These are phyloP conservation scores for Sclerotinia minor DNA, from an alignment of 2,329 filamentous ascomycete species.

Conservation along the genomic window DNA sequence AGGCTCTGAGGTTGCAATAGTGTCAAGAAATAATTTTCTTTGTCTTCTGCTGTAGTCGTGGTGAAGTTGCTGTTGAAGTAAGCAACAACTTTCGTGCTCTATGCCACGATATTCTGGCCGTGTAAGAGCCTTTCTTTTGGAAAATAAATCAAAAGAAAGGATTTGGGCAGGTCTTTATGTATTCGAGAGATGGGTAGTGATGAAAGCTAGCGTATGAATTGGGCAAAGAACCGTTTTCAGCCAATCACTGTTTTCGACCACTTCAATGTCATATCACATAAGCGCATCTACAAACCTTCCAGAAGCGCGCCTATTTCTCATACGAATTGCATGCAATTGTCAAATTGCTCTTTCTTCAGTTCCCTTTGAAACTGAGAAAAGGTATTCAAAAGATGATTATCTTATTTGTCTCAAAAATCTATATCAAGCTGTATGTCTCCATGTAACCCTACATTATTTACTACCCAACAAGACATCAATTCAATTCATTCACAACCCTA, in stretches of 20 bases:
- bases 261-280: constrained; percentile 22
- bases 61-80: constrained; percentile 26
- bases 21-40: constrained; percentile 22
- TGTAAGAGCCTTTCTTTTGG: constrained; percentile 38
- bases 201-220: constrained; percentile 32
- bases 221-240: constrained; percentile 37
- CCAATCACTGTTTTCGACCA: constrained; percentile 38
- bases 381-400: not conserved
- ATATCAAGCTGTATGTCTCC: no score
- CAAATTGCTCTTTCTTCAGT: constrained; percentile 1
- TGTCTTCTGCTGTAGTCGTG: constrained; percentile 20
- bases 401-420: not conserved
- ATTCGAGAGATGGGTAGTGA: constrained; percentile 30
- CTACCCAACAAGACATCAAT: not conserved
- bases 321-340: not conserved
- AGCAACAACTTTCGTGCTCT: constrained; percentile 24
- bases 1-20: constrained; percentile 33
- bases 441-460: not conserved
- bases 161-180: constrained; percentile 39
- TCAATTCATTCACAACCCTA: not conserved
- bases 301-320: constrained; percentile 9
- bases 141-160: constrained; percentile 36
- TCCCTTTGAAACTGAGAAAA: not conserved
- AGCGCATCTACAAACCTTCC: constrained; percentile 18
- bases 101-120: constrained; percentile 26